Evolutionary conservation across 129 eudicot genomes (phyloP).

Genomic region (Centrapalus pauciflorus): DNA sequence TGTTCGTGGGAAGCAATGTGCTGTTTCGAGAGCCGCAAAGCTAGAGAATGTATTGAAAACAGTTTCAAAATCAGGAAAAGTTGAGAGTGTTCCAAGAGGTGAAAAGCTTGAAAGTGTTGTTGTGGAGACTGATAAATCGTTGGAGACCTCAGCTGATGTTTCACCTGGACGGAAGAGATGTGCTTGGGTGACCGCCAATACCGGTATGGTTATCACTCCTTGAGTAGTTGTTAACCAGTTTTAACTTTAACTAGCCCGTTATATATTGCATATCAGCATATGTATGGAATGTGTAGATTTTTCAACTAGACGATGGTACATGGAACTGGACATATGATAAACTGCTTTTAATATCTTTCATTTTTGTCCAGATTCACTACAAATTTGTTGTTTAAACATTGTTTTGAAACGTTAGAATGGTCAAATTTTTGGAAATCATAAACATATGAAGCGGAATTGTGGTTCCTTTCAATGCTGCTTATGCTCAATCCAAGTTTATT

Average conservation of each 20-base stretch:
- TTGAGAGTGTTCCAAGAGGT: slow-evolving; percentile 22
- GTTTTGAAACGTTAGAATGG: background rate
- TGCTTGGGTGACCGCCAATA: slow-evolving; percentile 85
- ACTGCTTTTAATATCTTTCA: background rate
- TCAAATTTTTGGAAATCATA: background rate
- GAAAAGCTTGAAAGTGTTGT: slow-evolving; percentile 29
- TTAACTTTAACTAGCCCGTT: background rate
- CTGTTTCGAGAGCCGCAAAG: slow-evolving; percentile 24
- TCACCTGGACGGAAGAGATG: slow-evolving; percentile 58
- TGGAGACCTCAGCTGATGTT: slow-evolving; percentile 31
- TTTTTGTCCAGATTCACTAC: background rate
- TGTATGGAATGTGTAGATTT: slow-evolving; percentile 3
- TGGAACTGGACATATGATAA: background rate
- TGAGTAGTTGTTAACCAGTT: too few relatives aligned
- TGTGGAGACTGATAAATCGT: slow-evolving; percentile 27
- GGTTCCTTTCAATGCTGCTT: background rate
- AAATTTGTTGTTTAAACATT: background rate
- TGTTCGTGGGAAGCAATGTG: slow-evolving; percentile 36
- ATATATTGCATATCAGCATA: background rate
- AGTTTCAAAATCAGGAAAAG: slow-evolving; percentile 18
- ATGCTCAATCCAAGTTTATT: background rate
- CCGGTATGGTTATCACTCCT: slow-evolving; percentile 46
- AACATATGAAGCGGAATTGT: slow-evolving; percentile 18
- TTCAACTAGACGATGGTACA: background rate
- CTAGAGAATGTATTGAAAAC: slow-evolving; percentile 23